A percentile compares a stretch with the other conserved stretches of the same genome.
Evolutionary conservation across 2,329 filamentous ascomycete genomes (phyloP).

Genomic region (Leptodontidium sp.): DNA sequence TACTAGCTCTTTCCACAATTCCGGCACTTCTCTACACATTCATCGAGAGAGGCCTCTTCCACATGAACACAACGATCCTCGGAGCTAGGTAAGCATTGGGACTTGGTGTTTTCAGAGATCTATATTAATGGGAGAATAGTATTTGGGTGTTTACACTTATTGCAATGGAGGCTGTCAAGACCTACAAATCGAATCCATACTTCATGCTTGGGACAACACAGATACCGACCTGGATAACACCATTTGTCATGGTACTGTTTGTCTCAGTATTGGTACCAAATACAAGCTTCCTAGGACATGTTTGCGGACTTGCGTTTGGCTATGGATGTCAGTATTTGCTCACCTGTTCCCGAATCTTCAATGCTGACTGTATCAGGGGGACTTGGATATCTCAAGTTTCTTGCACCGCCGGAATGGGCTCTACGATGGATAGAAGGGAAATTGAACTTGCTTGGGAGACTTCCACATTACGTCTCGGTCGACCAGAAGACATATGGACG

Average conservation of each 20-base stretch:
- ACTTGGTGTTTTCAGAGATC: neutral
- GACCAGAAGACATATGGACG: slow-evolving; percentile 96
- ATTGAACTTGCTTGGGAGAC: slow-evolving; percentile 80
- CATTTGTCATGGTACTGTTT: slow-evolving; percentile 78
- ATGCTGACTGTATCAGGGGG: slow-evolving; percentile 65
- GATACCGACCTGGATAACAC: slow-evolving; percentile 93
- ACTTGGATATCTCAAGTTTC: slow-evolving; percentile 85
- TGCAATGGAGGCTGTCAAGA: slow-evolving; percentile 84
- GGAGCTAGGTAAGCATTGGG: slow-evolving; percentile 77
- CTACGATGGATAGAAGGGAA: slow-evolving; percentile 89
- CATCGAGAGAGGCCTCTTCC: slow-evolving; percentile 76
- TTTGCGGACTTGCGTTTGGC: slow-evolving; percentile 83
- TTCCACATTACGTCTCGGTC: slow-evolving; percentile 92
- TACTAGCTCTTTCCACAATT: slow-evolving; percentile 76
- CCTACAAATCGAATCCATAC: slow-evolving; percentile 81
- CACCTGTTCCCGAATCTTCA: neutral
- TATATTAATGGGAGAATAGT: slow-evolving; percentile 55
- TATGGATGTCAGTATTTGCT: slow-evolving; percentile 75
- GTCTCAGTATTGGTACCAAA: slow-evolving; percentile 80
- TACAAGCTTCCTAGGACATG: slow-evolving; percentile 85
- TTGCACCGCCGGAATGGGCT: slow-evolving; percentile 88
- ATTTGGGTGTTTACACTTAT: slow-evolving; percentile 93
- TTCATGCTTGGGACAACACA: slow-evolving; percentile 69
- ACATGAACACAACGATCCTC: slow-evolving; percentile 76
- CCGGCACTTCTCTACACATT: slow-evolving; percentile 84